Percentiles rank a stretch among this genome's conserved stretches.
phyloP scores from a whole-genome alignment of 306 rosid species.

The Cucurbita ficifolia region DNA sequence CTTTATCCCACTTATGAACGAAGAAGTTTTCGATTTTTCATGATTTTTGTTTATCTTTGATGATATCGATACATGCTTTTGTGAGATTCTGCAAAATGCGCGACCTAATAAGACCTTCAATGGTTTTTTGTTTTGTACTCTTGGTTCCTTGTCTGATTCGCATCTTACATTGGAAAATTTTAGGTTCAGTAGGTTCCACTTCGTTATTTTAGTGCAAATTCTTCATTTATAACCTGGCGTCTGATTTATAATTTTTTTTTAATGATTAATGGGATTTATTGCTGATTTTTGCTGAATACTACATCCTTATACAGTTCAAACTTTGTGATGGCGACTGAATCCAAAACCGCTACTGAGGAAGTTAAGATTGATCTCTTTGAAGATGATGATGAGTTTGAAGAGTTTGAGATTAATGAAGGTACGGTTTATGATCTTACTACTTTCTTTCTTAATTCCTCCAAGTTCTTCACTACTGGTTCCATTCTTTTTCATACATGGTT shows the following conservation, averaged over 20 bases:
- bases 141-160: background rate
- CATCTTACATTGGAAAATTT: background rate
- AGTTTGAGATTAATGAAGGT: conserved; percentile 64
- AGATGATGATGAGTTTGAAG: conserved; percentile 72
- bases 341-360: conserved; percentile 46
- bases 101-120: background rate
- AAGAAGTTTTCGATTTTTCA: background rate
- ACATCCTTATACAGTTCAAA: background rate
- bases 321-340: conserved; percentile 53
- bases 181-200: background rate
- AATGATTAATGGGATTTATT: background rate
- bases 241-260: background rate
- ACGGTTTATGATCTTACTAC: background rate
- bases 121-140: background rate
- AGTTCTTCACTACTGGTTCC: background rate
- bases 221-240: background rate
- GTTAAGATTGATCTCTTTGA: conserved; percentile 77
- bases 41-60: background rate
- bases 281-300: background rate
- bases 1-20: background rate
- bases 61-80: background rate
- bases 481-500: background rate
- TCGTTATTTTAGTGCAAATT: background rate
- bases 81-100: background rate
- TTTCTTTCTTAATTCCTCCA: background rate